Conservation (phyloP, 768 basidiomycete genomes). For the Lactifluus rugatus region DNA sequence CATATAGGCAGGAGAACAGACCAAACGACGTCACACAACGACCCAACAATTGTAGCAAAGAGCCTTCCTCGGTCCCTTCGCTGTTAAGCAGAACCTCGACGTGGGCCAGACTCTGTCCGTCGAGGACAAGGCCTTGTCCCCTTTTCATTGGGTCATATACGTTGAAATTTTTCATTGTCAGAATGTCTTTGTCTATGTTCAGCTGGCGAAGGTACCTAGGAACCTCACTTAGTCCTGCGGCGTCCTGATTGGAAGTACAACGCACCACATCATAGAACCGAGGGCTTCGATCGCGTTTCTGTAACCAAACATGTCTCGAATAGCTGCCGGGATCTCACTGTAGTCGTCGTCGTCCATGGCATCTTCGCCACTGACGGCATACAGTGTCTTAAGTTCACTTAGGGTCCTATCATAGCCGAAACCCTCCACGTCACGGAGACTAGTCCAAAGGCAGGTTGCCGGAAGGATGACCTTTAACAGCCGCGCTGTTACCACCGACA, state of each 20-base stretch:
- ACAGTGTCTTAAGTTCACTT: slow-evolving; percentile 56
- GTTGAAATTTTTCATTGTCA: slow-evolving; percentile 97
- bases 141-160: slow-evolving; percentile 91
- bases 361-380: slow-evolving; percentile 37
- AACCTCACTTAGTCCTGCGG: background rate
- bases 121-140: slow-evolving; percentile 77
- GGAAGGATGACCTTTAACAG: slow-evolving; percentile 76
- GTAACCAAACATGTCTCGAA: slow-evolving; percentile 60
- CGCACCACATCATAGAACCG: slow-evolving; percentile 85
- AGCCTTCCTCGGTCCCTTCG: slow-evolving; percentile 89
- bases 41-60: slow-evolving; percentile 70
- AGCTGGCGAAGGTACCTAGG: slow-evolving; percentile 74
- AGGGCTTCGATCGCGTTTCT: slow-evolving; percentile 70
- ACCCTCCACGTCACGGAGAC: slow-evolving; percentile 75
- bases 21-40: slow-evolving; percentile 90
- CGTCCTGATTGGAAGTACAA: background rate
- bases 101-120: slow-evolving; percentile 93
- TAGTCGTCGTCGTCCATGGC: slow-evolving; percentile 40
- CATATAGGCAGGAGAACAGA: slow-evolving; percentile 26
- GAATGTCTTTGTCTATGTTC: slow-evolving; percentile 91
- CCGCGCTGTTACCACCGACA: slow-evolving; percentile 75
- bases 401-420: slow-evolving; percentile 64
- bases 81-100: slow-evolving; percentile 90
- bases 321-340: slow-evolving; percentile 52
- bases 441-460: slow-evolving; percentile 79